These are phyloP conservation scores for Dactylellina sp. DNA, from an alignment of 2,329 filamentous ascomycete genomes.

Conservation along the genomic window DNA sequence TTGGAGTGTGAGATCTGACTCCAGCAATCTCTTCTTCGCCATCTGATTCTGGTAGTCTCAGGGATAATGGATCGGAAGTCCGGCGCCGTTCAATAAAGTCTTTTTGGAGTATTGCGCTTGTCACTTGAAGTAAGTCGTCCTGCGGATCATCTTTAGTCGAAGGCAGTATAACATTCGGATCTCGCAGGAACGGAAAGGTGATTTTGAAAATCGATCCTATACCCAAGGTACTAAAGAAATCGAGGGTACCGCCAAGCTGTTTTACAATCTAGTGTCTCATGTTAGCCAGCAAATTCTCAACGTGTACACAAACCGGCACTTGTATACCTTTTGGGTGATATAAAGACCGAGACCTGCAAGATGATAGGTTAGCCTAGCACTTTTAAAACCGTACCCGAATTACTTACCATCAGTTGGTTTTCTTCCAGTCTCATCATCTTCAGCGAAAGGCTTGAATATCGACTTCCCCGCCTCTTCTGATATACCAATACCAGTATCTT, in stretches of 20 bases:
- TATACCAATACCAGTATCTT: slow-evolving; percentile 60
- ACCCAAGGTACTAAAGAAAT: slow-evolving; percentile 51
- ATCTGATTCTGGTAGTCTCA: slow-evolving; percentile 50
- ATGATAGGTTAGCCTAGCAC: neutral
- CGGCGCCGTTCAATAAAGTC: slow-evolving; percentile 49
- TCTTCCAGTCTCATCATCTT: slow-evolving; percentile 53
- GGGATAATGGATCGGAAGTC: slow-evolving; percentile 39
- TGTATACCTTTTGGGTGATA: slow-evolving; percentile 41
- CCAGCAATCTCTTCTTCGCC: slow-evolving; percentile 35
- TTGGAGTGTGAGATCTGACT: neutral
- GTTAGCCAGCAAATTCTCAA: neutral
- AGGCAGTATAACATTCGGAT: slow-evolving; percentile 25
- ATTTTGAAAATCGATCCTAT: slow-evolving; percentile 55
- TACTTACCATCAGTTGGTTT: slow-evolving; percentile 44
- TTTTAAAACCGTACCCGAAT: neutral
- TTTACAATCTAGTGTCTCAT: slow-evolving; percentile 43
- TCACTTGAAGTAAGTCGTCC: slow-evolving; percentile 51
- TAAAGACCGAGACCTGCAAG: slow-evolving; percentile 47
- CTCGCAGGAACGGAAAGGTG: slow-evolving; percentile 47
- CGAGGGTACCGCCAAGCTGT: slow-evolving; percentile 46
- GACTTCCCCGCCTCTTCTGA: slow-evolving; percentile 57
- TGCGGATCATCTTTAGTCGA: slow-evolving; percentile 23
- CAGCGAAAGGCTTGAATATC: slow-evolving; percentile 57
- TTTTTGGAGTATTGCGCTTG: slow-evolving; percentile 43
- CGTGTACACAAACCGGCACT: neutral